phyloP scores from a whole-genome alignment of 2,329 filamentous ascomycete species.

The Furcasterigmium sp. region DNA sequence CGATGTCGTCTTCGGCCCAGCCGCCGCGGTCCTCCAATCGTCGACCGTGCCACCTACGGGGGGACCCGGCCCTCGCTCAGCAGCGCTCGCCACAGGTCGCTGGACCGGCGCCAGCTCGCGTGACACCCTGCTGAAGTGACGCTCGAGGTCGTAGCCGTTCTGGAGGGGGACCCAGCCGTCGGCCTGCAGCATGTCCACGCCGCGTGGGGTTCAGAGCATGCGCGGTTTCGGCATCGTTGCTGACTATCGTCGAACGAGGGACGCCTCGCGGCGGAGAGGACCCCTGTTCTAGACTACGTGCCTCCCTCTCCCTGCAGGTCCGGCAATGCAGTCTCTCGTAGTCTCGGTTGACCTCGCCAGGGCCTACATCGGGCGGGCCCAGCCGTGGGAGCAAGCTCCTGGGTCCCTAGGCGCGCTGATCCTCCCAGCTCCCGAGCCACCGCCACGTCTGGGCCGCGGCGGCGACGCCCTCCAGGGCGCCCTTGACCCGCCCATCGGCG shows the following conservation, averaged over 20 bases:
- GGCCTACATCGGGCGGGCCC: too few relatives aligned
- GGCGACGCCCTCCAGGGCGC: slow-evolving; percentile 53
- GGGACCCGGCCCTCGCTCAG: not conserved
- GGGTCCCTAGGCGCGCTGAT: slow-evolving; percentile 31
- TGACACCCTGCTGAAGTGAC: not conserved
- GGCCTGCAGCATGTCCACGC: not conserved
- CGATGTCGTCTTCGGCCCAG: slow-evolving; percentile 12
- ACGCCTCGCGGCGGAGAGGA: too few relatives aligned
- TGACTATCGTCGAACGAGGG: too few relatives aligned
- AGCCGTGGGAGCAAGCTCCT: not conserved
- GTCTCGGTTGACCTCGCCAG: too few relatives aligned
- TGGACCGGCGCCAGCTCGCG: not conserved
- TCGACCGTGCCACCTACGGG: slow-evolving; percentile 1
- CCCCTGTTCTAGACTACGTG: too few relatives aligned
- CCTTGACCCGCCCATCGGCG: slow-evolving; percentile 51
- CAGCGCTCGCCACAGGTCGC: not conserved
- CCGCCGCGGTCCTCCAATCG: not conserved
- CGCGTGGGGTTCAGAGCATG: too few relatives aligned
- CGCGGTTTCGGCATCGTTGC: too few relatives aligned
- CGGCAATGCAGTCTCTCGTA: too few relatives aligned
- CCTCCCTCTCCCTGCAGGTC: too few relatives aligned
- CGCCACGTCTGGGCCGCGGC: slow-evolving; percentile 56
- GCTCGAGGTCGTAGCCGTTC: too few relatives aligned
- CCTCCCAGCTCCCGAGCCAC: slow-evolving; percentile 66
- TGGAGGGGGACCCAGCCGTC: too few relatives aligned